Conservation (phyloP, 371 early-diverging fungal species). For the Circinella minor region DNA sequence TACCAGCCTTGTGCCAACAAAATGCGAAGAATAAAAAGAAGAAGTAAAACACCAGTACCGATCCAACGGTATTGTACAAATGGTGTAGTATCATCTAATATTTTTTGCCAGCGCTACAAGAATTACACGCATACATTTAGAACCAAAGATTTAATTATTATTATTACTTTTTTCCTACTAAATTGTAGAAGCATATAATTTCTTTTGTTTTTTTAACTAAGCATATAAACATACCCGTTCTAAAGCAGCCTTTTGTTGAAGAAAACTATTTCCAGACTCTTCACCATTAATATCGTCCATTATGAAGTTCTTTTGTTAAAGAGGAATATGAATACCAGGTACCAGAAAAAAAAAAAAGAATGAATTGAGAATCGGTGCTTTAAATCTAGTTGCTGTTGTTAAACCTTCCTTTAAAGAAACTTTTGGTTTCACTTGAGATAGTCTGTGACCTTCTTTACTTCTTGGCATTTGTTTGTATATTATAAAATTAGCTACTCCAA, state of each 20-base stretch:
- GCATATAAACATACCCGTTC: conserved; percentile 25
- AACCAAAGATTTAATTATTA: too few species aligned
- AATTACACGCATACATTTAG: too few species aligned
- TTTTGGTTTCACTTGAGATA: too few species aligned
- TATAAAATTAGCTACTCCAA: too few species aligned
- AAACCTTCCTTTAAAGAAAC: too few species aligned
- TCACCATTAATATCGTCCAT: conserved; percentile 27
- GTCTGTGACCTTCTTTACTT: too few species aligned
- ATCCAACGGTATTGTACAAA: conserved; percentile 78
- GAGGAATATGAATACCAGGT: not conserved
- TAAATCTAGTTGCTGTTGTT: too few species aligned
- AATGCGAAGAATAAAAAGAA: conserved; percentile 83
- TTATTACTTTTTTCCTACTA: too few species aligned
- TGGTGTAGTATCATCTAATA: conserved; percentile 83
- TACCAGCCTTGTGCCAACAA: conserved; percentile 91
- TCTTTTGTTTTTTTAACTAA: too few species aligned
- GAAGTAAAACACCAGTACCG: conserved; percentile 61
- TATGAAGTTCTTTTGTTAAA: not conserved
- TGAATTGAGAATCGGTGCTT: not conserved
- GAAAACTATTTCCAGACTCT: conserved; percentile 20
- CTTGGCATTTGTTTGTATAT: too few species aligned
- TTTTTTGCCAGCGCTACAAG: conserved; percentile 64
- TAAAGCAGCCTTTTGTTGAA: conserved; percentile 28
- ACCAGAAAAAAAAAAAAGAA: not conserved
- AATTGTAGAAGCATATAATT: too few species aligned